Conservation (phyloP, 2,329 filamentous ascomycete genomes). For the Colletotrichum zoysiae region DNA sequence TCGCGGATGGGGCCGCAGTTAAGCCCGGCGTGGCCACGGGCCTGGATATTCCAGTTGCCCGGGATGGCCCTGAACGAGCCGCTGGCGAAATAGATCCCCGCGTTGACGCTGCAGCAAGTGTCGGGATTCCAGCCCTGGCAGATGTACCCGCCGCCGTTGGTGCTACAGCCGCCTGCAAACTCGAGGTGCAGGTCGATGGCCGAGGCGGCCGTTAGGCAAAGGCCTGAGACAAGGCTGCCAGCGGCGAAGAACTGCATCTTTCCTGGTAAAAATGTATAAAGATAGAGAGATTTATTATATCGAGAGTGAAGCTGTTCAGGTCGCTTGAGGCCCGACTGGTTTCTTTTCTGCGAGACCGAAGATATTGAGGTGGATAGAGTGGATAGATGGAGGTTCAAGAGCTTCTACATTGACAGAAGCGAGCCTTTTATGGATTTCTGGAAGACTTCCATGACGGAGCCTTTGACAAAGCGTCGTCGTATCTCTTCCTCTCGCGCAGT, state of each 20-base stretch:
- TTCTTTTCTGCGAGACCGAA: constrained; percentile 9
- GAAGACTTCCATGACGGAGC: neutral
- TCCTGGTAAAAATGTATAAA: constrained; percentile 21
- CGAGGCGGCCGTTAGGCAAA: constrained; percentile 32
- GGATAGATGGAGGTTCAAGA: constrained; percentile 12
- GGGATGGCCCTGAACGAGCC: constrained; percentile 32
- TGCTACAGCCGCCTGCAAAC: constrained; percentile 32
- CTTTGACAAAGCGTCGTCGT: neutral
- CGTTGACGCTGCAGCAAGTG: constrained; percentile 33
- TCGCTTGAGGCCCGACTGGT: constrained; percentile 17
- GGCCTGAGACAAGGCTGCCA: constrained; percentile 27
- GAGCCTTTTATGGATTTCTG: constrained; percentile 30
- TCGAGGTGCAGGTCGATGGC: constrained; percentile 34
- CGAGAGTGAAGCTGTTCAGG: neutral
- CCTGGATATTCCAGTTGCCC: constrained; percentile 22
- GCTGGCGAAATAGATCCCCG: constrained; percentile 25
- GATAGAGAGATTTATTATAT: constrained; percentile 19
- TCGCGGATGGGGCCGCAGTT: constrained; percentile 29
- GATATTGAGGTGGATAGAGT: constrained; percentile 17
- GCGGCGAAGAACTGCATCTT: constrained; percentile 30
- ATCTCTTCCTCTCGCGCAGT: constrained; percentile 1
- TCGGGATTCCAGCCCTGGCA: constrained; percentile 9
- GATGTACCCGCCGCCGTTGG: constrained; percentile 15
- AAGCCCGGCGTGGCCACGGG: constrained; percentile 23
- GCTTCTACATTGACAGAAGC: constrained; percentile 13